phyloP scores from a whole-genome alignment of 495 filamentous ascomycete genomes.

The Staphylotrichum longicolle region DNA sequence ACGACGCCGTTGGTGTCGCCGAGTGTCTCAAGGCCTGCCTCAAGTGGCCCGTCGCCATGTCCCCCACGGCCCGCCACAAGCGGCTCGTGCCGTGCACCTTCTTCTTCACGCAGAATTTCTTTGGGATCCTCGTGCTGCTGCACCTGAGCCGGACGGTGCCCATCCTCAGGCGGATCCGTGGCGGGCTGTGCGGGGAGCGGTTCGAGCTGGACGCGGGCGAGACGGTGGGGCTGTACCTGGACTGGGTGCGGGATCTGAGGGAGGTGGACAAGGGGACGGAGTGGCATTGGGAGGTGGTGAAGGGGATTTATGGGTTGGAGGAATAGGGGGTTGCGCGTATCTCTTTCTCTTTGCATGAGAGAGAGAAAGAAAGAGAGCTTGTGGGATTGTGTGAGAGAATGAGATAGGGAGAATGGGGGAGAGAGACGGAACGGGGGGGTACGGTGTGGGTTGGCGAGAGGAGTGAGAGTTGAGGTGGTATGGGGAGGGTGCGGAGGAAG shows the following conservation, averaged over 20 bases:
- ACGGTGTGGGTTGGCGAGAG: too few relatives aligned
- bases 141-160: conserved; percentile 51
- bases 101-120: conserved; percentile 58
- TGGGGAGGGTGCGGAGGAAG: too few relatives aligned
- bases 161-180: conserved; percentile 46
- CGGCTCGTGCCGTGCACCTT: conserved; percentile 56
- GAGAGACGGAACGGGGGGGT: too few relatives aligned
- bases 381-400: too few relatives aligned
- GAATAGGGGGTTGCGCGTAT: conserved; percentile 10
- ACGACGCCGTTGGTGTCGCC: conserved; percentile 51
- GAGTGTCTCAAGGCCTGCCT: conserved; percentile 53
- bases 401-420: too few relatives aligned
- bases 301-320: conserved; percentile 44
- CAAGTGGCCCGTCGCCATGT: conserved; percentile 58
- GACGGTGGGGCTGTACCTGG: conserved; percentile 49
- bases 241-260: conserved; percentile 56
- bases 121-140: conserved; percentile 55
- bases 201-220: conserved; percentile 49
- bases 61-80: conserved; percentile 54
- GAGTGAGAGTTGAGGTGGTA: too few relatives aligned
- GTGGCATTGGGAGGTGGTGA: conserved; percentile 54
- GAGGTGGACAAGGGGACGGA: conserved; percentile 45
- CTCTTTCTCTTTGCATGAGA: too few relatives aligned
- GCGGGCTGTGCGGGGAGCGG: conserved; percentile 41
- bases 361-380: too few relatives aligned